These are phyloP conservation scores for Trichoderma aggressivum DNA, from an alignment of 2,329 filamentous ascomycete genomes.

Conservation along the genomic window DNA sequence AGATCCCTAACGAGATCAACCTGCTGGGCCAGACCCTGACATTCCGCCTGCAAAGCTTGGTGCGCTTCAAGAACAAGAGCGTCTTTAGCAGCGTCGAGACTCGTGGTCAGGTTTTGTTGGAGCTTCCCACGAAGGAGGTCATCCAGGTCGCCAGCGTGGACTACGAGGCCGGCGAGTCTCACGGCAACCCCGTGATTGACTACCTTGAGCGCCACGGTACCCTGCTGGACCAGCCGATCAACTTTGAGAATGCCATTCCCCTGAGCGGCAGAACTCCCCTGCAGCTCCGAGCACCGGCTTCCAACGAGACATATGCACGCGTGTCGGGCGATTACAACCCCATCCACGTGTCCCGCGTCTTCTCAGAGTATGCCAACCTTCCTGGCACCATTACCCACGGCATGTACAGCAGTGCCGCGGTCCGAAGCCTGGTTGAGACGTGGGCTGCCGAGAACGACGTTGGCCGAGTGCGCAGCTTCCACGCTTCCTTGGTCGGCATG, in stretches of 20 bases:
- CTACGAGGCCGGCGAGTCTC: slow-evolving; percentile 85
- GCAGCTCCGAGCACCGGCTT: slow-evolving; percentile 83
- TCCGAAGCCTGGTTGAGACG: slow-evolving; percentile 92
- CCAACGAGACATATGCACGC: slow-evolving; percentile 96
- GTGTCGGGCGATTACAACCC: slow-evolving; percentile 99
- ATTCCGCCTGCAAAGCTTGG: slow-evolving; percentile 89
- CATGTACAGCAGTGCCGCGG: slow-evolving; percentile 98
- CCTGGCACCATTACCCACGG: slow-evolving; percentile 97
- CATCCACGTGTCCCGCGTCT: slow-evolving; percentile 96
- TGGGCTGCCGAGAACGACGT: slow-evolving; percentile 99
- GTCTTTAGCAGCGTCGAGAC: slow-evolving; percentile 92
- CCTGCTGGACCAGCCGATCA: slow-evolving; percentile 90
- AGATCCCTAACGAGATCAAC: slow-evolving; percentile 66
- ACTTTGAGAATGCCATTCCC: slow-evolving; percentile 96
- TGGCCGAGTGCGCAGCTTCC: slow-evolving; percentile 94
- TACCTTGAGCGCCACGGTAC: slow-evolving; percentile 90
- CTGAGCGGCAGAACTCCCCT: slow-evolving; percentile 89
- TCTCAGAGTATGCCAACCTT: slow-evolving; percentile 91
- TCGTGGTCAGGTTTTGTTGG: slow-evolving; percentile 84
- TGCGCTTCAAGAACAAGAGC: slow-evolving; percentile 91
- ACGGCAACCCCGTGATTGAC: slow-evolving; percentile 95
- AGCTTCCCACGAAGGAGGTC: slow-evolving; percentile 93
- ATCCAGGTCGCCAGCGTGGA: slow-evolving; percentile 97
- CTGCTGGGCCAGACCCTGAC: slow-evolving; percentile 89
- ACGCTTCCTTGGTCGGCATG: slow-evolving; percentile 96